Evolutionary conservation across 441 rosid species (phyloP), one percentile per base, ranked within the genome.

Genomic region (Adansonia grandidieri): DNA sequence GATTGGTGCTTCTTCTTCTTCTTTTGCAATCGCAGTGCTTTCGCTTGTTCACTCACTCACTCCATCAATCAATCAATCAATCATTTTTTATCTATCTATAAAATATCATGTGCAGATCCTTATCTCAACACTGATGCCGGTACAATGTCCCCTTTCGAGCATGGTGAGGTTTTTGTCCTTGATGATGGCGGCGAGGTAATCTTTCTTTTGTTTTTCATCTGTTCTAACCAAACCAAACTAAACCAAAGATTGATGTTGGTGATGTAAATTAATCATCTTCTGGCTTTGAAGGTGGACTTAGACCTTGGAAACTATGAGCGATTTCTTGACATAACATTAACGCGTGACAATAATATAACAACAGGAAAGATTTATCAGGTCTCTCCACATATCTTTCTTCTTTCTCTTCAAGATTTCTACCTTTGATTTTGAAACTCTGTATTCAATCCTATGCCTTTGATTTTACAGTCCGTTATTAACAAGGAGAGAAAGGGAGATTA

Each of bases 241-340:
- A 62, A 60, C 37, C 62, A 9, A 9, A 6, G 2, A 15, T 37
- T 65, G 22, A 9, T 37, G 6, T 15, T 68, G 72, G 20, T 45
- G 19, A 20, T 47, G 28, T 19, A 5, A 69, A 69, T 22, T 51
- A 24, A 71, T 45, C 44, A 9, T 28, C 45, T 71, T 51, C 9
- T 53, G 62, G 48, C 1, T 73, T 56, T 56, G 74, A 86, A 88
- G 99, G 99, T 93, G 88, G 98, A 96, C 91, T 87, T 96, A 74
- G 99, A 96, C 91, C 98, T 96, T 58, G 98, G 99, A 83, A 96
- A 96, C 81, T 96, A 96, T 67, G 99, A 96, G 87, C 86, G 99
- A 57, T 96, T 96, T 72, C 83, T 96, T 15, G 95, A 90, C 77
- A 79, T 91, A 82, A 94, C 88, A 80, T 83, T 96, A 87, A 94